Percentiles rank a stretch among this genome's conserved stretches.
Evolutionary conservation across 1,139 yeast species (phyloP).

Genomic region (Protomyces inundatus): DNA sequence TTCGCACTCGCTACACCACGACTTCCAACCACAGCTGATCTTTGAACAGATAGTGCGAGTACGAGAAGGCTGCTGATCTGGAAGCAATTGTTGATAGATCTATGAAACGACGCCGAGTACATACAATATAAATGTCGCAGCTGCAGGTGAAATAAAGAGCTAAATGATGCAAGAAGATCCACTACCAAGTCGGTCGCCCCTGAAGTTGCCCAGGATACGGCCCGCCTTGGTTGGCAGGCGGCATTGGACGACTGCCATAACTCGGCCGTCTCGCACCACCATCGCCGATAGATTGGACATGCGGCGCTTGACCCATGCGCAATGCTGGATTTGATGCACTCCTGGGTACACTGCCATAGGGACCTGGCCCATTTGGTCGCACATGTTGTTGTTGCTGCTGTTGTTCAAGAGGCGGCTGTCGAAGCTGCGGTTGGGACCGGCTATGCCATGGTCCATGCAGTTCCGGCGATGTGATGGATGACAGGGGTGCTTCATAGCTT

Average conservation of each 20-base stretch:
- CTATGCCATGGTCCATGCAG: not conserved
- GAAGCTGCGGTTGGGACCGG: not conserved
- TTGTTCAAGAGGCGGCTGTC: not conserved
- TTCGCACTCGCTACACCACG: no score
- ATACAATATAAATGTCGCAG: no score
- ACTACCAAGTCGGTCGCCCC: no score
- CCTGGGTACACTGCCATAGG: not conserved
- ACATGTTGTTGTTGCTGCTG: not conserved
- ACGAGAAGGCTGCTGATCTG: no score
- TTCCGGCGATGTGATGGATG: not conserved
- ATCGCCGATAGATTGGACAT: not conserved
- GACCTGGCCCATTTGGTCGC: not conserved
- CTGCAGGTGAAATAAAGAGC: no score
- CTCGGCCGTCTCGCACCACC: not conserved
- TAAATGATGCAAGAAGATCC: no score
- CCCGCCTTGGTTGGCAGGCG: not conserved
- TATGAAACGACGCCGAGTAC: no score
- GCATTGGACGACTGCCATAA: not conserved
- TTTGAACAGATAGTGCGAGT: no score
- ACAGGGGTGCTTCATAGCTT: not conserved
- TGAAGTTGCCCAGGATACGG: no score
- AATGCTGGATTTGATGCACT: not conserved
- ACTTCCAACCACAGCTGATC: no score
- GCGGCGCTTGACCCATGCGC: not conserved
- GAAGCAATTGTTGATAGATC: no score